These are phyloP conservation scores for Priceomyces fermenticarens DNA, from an alignment of 805 yeast species.

Conservation along the genomic window DNA sequence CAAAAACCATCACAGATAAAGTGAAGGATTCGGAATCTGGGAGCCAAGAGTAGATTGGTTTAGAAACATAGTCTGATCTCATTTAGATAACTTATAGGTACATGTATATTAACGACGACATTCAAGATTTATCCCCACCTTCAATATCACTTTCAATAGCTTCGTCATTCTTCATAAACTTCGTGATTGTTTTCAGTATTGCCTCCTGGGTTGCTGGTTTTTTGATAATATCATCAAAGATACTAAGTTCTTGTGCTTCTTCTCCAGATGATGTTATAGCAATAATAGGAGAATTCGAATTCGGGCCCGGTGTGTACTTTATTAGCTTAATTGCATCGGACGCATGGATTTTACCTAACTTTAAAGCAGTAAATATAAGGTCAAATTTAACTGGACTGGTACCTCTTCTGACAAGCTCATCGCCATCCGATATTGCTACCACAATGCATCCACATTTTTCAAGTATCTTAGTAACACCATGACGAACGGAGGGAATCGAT, in stretches of 20 bases:
- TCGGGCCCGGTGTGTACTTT: constrained; percentile 72
- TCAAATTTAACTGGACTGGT: constrained; percentile 85
- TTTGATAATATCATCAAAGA: constrained; percentile 69
- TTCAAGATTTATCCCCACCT: background rate
- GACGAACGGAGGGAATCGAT: constrained; percentile 79
- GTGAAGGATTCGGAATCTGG: background rate
- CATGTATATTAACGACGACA: too few species aligned
- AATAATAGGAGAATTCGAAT: constrained; percentile 72
- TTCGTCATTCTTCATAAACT: constrained; percentile 18
- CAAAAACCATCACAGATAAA: constrained; percentile 6
- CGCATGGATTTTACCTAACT: constrained; percentile 64
- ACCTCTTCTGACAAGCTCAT: constrained; percentile 76
- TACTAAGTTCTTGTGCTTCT: constrained; percentile 55
- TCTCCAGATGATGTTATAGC: constrained; percentile 69
- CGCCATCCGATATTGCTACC: constrained; percentile 72
- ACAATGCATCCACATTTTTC: constrained; percentile 77
- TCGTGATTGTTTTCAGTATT: constrained; percentile 20
- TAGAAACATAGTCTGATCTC: too few species aligned
- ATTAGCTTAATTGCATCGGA: constrained; percentile 76
- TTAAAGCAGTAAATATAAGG: constrained; percentile 72
- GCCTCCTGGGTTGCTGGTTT: constrained; percentile 51
- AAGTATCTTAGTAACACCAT: constrained; percentile 59
- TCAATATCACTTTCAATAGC: constrained; percentile 25
- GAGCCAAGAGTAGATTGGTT: too few species aligned
- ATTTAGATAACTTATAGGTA: too few species aligned